These are phyloP conservation scores for Hibiscus trionum DNA, from an alignment of 345 rosid species.

Conservation along the genomic window DNA sequence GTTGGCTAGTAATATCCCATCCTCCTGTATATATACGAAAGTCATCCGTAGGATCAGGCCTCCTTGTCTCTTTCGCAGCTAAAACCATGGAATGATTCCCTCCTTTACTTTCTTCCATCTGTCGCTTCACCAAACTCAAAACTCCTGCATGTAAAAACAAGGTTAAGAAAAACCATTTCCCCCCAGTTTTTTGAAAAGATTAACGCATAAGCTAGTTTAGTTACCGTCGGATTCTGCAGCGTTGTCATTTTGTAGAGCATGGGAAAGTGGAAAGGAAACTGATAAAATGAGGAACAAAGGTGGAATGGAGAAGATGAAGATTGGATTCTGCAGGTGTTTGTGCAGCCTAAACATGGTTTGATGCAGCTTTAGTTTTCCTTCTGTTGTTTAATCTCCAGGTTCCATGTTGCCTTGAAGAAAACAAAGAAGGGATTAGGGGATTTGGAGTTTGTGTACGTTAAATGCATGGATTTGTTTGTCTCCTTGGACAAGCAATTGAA, in stretches of 20 bases:
- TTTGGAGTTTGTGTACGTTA: too few relatives aligned
- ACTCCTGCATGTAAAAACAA: not conserved
- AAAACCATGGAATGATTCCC: conserved; percentile 31
- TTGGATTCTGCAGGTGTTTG: not conserved
- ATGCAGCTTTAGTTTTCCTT: not conserved
- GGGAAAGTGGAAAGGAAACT: not conserved
- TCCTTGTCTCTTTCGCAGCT: conserved; percentile 54
- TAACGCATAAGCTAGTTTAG: not conserved
- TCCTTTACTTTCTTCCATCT: not conserved
- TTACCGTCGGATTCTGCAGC: not conserved
- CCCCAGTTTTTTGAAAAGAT: too few relatives aligned
- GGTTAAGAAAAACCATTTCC: too few relatives aligned
- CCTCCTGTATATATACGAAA: conserved; percentile 58
- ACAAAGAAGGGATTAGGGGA: not conserved
- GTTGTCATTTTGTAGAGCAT: not conserved
- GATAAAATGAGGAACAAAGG: conserved; percentile 5
- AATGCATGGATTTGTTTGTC: too few relatives aligned
- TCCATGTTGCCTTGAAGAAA: not conserved
- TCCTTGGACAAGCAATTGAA: not conserved
- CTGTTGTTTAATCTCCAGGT: not conserved
- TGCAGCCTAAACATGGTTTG: not conserved
- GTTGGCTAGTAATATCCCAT: conserved; percentile 56
- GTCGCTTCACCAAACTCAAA: not conserved
- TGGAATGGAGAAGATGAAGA: not conserved
- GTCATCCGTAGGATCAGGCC: conserved; percentile 56